Percentiles rank a stretch among this genome's conserved stretches.
phyloP scores from a whole-genome alignment of 108 stramenopile genomes.

The Skeletonema costatum region DNA sequence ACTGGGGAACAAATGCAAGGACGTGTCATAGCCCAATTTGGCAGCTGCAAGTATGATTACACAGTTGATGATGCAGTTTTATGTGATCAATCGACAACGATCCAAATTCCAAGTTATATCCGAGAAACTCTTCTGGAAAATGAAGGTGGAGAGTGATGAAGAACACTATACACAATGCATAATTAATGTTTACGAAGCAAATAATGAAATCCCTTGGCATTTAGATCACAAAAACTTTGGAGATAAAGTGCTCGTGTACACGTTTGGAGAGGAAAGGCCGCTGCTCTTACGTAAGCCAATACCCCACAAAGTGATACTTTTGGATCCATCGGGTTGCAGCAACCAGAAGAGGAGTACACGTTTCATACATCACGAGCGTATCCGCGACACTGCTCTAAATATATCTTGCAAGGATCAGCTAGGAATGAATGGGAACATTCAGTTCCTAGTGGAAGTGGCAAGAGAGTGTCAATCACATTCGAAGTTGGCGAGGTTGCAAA shows the following conservation, averaged over 20 bases:
- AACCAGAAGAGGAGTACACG: background rate
- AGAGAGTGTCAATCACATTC: constrained; percentile 50
- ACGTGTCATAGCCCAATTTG: constrained; percentile 49
- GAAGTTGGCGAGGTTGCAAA: constrained; percentile 14
- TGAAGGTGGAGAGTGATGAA: background rate
- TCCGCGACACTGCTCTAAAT: constrained; percentile 45
- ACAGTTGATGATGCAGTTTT: constrained; percentile 17
- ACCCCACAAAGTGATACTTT: no score
- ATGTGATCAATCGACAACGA: background rate
- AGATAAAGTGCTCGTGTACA: constrained; percentile 39
- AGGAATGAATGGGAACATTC: constrained; percentile 48
- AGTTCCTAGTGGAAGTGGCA: constrained; percentile 26
- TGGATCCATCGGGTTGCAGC: background rate
- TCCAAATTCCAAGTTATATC: constrained; percentile 25
- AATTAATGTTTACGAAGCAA: constrained; percentile 37
- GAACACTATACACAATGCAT: constrained; percentile 47
- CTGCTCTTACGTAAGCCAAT: constrained; percentile 22
- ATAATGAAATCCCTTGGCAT: constrained; percentile 47
- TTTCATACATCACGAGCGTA: constrained; percentile 17
- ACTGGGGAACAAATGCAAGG: constrained; percentile 33
- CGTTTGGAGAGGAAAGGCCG: constrained; percentile 54
- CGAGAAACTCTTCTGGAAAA: constrained; percentile 14
- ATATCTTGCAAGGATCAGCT: constrained; percentile 35
- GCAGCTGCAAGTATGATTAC: constrained; percentile 51
- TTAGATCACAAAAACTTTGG: constrained; percentile 47